phyloP scores from a whole-genome alignment of 768 basidiomycete genomes.

The Paxillus ammoniavirescens region DNA sequence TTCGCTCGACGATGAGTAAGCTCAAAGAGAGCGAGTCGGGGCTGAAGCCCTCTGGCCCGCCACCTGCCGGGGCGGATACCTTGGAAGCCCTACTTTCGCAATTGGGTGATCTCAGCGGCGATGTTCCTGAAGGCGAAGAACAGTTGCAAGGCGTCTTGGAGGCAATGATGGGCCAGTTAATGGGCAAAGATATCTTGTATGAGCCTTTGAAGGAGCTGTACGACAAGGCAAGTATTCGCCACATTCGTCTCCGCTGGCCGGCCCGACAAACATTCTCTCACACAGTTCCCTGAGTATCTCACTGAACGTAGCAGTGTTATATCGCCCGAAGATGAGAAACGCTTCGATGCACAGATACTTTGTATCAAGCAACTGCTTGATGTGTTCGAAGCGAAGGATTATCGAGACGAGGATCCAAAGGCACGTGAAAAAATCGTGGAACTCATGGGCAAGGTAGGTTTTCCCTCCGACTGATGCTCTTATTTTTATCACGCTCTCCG shows the following conservation, averaged over 20 bases:
- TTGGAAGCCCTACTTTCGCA: constrained; percentile 55
- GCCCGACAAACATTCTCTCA: constrained; percentile 4
- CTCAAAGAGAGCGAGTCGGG: constrained; percentile 63
- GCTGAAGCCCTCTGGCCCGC: constrained; percentile 20
- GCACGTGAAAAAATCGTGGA: constrained; percentile 50
- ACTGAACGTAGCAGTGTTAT: constrained; percentile 51
- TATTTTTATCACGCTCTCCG: background rate
- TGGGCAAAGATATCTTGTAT: constrained; percentile 52
- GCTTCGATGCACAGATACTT: constrained; percentile 60
- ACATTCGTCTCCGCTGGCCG: background rate
- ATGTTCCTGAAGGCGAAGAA: constrained; percentile 40
- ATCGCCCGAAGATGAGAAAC: constrained; percentile 54
- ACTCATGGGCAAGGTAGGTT: constrained; percentile 73
- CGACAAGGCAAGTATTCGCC: constrained; percentile 19
- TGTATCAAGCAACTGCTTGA: constrained; percentile 58
- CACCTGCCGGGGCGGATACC: constrained; percentile 28
- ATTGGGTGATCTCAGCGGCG: constrained; percentile 35
- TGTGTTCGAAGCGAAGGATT: constrained; percentile 62
- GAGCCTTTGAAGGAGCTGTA: constrained; percentile 80
- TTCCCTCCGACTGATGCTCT: background rate
- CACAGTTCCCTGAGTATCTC: constrained; percentile 78
- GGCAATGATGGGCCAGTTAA: constrained; percentile 46
- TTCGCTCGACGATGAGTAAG: constrained; percentile 73
- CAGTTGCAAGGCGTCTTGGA: constrained; percentile 71
- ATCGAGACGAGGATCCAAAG: constrained; percentile 52